phyloP scores from a whole-genome alignment of 2,329 filamentous ascomycete species.

The Phyllosticta paracitricarpa region DNA sequence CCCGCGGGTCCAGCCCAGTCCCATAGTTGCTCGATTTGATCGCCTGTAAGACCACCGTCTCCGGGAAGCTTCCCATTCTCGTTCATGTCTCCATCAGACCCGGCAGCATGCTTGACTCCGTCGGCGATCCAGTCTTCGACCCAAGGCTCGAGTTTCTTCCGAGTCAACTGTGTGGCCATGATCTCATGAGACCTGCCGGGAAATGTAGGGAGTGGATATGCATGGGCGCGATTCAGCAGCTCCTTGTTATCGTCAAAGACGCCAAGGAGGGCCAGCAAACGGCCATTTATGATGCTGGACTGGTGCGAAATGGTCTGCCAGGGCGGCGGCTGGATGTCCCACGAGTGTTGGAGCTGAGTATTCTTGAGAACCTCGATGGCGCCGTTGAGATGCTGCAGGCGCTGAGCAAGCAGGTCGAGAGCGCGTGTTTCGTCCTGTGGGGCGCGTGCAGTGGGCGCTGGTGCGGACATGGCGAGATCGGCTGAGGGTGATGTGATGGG shows the following conservation, averaged over 20 bases:
- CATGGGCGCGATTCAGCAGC: constrained; percentile 59
- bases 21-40: constrained; percentile 52
- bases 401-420: constrained; percentile 8
- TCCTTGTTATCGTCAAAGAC: constrained; percentile 55
- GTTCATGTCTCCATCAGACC: constrained; percentile 2
- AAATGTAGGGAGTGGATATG: constrained; percentile 67
- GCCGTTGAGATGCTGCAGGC: constrained; percentile 4
- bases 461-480: constrained; percentile 1
- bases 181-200: constrained; percentile 51
- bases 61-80: constrained; percentile 12
- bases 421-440: constrained; percentile 3
- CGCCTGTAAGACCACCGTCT: constrained; percentile 27
- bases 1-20: constrained; percentile 41
- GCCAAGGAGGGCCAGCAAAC: constrained; percentile 55
- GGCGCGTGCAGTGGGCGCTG: background rate
- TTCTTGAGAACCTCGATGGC: constrained; percentile 7
- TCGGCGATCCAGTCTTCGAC: constrained; percentile 64
- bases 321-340: background rate
- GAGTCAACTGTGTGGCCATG: constrained; percentile 55
- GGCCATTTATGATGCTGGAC: constrained; percentile 8
- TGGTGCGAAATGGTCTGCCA: constrained; percentile 7
- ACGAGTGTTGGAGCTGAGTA: background rate
- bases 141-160: constrained; percentile 73
- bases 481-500: background rate
- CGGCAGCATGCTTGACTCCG: constrained; percentile 42